A percentile compares a stretch with the other conserved stretches of the same genome.
These are phyloP conservation scores for Mycoemilia scoparia DNA, from an alignment of 192 early-diverging fungal species.

Conservation along the genomic window DNA sequence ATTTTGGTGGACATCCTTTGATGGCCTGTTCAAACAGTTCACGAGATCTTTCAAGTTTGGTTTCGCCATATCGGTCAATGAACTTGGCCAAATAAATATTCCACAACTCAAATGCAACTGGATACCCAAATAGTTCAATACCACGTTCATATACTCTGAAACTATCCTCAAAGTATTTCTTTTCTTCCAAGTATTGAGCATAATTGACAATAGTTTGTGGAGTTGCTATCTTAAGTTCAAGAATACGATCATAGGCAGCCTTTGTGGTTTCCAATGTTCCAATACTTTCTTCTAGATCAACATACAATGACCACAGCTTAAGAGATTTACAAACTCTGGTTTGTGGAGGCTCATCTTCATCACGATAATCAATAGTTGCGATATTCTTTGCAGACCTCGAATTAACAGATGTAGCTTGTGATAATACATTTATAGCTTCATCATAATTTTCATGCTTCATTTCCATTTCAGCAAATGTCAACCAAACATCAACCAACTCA, in stretches of 20 bases:
- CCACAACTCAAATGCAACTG: slow-evolving; percentile 95
- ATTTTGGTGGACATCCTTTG: slow-evolving; percentile 63
- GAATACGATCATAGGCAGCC: slow-evolving; percentile 74
- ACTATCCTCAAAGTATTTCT: slow-evolving; percentile 83
- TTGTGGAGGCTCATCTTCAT: slow-evolving; percentile 62
- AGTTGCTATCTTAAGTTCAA: slow-evolving; percentile 87
- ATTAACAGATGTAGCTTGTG: slow-evolving; percentile 55
- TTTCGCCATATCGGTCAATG: slow-evolving; percentile 62
- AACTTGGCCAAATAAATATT: slow-evolving; percentile 84
- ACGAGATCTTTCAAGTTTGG: slow-evolving; percentile 74
- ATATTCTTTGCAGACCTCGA: slow-evolving; percentile 14
- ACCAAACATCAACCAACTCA: slow-evolving; percentile 79
- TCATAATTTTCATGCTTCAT: slow-evolving; percentile 43
- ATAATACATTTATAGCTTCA: slow-evolving; percentile 64
- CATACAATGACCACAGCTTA: slow-evolving; percentile 81
- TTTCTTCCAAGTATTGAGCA: slow-evolving; percentile 73
- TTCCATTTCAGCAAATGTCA: slow-evolving; percentile 83
- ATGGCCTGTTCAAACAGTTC: slow-evolving; percentile 94
- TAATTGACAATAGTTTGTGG: slow-evolving; percentile 95
- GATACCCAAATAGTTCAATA: slow-evolving; percentile 88
- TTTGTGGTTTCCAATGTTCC: slow-evolving; percentile 64
- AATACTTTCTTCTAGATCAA: slow-evolving; percentile 85
- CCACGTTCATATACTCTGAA: slow-evolving; percentile 93
- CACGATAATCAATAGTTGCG: slow-evolving; percentile 47
- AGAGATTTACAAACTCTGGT: slow-evolving; percentile 69